Conservation (phyloP, 352 stramenopile species). For the Globisporangium solare region DNA sequence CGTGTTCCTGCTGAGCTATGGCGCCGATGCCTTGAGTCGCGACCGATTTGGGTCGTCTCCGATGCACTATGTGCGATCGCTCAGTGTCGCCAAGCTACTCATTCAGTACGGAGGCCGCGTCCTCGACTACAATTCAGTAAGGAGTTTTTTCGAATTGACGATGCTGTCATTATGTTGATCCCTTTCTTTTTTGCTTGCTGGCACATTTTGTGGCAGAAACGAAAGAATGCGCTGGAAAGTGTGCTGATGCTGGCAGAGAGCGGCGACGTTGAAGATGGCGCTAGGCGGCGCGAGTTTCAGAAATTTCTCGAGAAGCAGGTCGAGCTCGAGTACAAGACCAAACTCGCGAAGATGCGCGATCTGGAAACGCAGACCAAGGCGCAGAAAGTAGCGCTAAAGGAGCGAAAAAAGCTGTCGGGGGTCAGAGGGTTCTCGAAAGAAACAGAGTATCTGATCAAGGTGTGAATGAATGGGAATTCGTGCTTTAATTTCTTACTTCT, state of each 20-base stretch:
- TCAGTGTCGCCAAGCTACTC: conserved; percentile 60
- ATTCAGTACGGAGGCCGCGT: conserved; percentile 52
- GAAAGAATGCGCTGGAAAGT: conserved; percentile 48
- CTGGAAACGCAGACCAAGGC: conserved; percentile 29
- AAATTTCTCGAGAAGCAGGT: conserved; percentile 45
- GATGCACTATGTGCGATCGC: conserved; percentile 65
- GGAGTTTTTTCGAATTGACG: background rate
- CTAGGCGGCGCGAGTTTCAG: conserved; percentile 20
- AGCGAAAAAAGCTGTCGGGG: background rate
- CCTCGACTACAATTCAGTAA: conserved; percentile 55
- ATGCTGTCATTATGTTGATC: background rate
- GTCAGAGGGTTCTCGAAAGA: conserved; percentile 2
- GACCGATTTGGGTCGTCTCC: conserved; percentile 64
- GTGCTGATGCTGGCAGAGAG: conserved; percentile 17
- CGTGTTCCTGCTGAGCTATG: conserved; percentile 65
- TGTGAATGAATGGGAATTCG: background rate
- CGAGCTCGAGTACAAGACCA: conserved; percentile 52
- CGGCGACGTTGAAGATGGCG: conserved; percentile 8
- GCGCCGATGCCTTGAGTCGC: conserved; percentile 40
- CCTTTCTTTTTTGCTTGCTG: background rate
- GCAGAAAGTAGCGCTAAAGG: background rate
- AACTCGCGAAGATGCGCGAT: conserved; percentile 36
- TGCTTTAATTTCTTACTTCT: conserved; percentile 25
- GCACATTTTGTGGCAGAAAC: conserved; percentile 28
- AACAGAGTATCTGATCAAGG: background rate